A percentile compares a stretch with the other conserved stretches of the same genome.
Conservation (phyloP, 1,284 basidiomycete species). For the Malassezia japonica region DNA sequence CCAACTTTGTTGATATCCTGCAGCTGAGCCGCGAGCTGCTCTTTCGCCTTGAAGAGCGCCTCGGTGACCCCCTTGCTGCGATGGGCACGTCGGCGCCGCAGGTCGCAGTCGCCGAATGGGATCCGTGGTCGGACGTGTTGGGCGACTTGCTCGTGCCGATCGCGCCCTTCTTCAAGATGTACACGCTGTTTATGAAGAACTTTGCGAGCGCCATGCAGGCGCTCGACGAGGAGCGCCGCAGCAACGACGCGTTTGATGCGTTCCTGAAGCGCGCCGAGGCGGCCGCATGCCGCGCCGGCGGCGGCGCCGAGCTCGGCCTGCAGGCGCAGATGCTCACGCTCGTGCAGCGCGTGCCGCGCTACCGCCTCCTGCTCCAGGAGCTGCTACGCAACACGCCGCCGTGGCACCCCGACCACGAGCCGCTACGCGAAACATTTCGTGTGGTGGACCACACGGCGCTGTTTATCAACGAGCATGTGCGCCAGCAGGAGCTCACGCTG, state of each 20-base stretch:
- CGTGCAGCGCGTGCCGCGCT: slow-evolving; percentile 46
- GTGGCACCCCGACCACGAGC: slow-evolving; percentile 28
- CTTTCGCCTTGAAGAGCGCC: slow-evolving; percentile 53
- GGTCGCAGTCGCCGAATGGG: slow-evolving; percentile 20
- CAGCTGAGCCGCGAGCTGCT: slow-evolving; percentile 74
- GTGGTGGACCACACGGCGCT: slow-evolving; percentile 40
- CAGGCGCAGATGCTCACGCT: slow-evolving; percentile 44
- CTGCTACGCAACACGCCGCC: slow-evolving; percentile 36
- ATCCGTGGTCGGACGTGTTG: slow-evolving; percentile 27
- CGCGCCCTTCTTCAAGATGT: slow-evolving; percentile 47
- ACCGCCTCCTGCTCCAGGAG: slow-evolving; percentile 39
- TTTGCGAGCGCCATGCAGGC: slow-evolving; percentile 39
- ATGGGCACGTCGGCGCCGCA: slow-evolving; percentile 36
- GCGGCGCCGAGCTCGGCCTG: slow-evolving; percentile 38
- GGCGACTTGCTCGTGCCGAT: slow-evolving; percentile 45
- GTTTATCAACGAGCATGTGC: slow-evolving; percentile 44
- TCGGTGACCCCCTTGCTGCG: slow-evolving; percentile 56
- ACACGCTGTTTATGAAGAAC: slow-evolving; percentile 46
- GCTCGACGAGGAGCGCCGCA: slow-evolving; percentile 37
- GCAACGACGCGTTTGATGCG: slow-evolving; percentile 32
- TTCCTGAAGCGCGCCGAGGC: slow-evolving; percentile 38
- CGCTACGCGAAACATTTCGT: slow-evolving; percentile 24
- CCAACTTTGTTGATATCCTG: slow-evolving; percentile 83
- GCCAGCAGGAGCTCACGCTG: slow-evolving; percentile 44
- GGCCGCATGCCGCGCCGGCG: slow-evolving; percentile 16